Evolutionary conservation across 176 grass and related monocot genomes (phyloP), one percentile per base, ranked within the genome.

Genomic region (Rhynchospora tenuis): DNA sequence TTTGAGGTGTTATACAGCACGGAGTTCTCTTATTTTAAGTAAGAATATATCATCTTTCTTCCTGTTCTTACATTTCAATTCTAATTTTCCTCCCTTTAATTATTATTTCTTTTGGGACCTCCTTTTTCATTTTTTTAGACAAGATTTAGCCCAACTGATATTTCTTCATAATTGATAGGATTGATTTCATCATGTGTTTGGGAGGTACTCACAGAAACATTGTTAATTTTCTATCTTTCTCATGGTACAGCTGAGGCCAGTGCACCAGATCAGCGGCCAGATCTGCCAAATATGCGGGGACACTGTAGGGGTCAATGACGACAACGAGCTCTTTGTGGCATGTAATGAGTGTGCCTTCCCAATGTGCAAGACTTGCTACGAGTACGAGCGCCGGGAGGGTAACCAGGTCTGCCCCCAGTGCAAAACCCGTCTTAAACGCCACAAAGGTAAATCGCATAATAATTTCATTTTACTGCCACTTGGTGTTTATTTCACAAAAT

Each of bases 231-330:
- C 6, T 19, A 43, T 69, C 16, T 42, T 69, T 38, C 42, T 43
- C 14, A 43, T 6, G 4, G 2, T 57, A 66, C 90, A 94, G 92
- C 81, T 88, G 51, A 88, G 81, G 84, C 90, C 90, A 38, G 46
- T 94, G 9, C 64, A 84, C 75, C 90, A 80, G 76, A 74, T 88
- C 77, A 94, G 73, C 24, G 87, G 83, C 13, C 84, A 83, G 63
- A 82, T 85, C 73, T 98, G 92, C 82, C 93, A 98, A 84, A 95
- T 91, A 86, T 94, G 92, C 54, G 91, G 91, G 23, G 91, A 93
- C 22, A 82, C 87, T 73, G 90, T 90, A 9, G 84, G 88, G 2
- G 62, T 90, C 27, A 90, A 73, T 44, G 59, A 22, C 9, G 80
- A 84, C 73, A 84, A 84, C 7, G 88, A 90, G 64, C 80, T 90